Evolutionary conservation across 176 grass and related monocot genomes (phyloP), one percentile per base, ranked within the genome.

Genomic region (Puya raimondii): DNA sequence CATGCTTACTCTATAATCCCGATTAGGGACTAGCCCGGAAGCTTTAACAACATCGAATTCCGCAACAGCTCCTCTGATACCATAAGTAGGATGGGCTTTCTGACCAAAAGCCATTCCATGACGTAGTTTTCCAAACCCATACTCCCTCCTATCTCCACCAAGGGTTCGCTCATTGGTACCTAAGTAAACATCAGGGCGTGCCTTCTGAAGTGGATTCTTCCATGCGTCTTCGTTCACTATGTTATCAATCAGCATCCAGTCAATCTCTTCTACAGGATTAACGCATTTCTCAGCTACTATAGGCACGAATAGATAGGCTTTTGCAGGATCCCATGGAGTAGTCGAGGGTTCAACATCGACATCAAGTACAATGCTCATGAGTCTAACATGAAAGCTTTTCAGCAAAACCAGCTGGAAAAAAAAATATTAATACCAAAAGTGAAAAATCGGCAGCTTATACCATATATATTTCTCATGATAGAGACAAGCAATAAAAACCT

Each of bases 361-460:
- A 75, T 97, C 94, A 75, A 97, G 89, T 66, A 97, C 84, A 77
- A 97, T 90, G 78, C 89, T 97, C 94, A 97, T 97, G 67, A 97
- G 84, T 79, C 94, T 90, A 71, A 97, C 94, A 83, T 97, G 94
- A 88, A 97, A 97, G 80, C 94, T 93, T 80, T 97, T 97, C 66
- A 97, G 80, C 67, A 87, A 76, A 72, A 85, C 72, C 79, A 97
- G 77, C 94, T 97, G 84, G 29, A 80, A 73, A 85, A 73, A 85
- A 71, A 86, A 47, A 65, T 53, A 74, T 48, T 63, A 63, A 20
- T 64, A 64, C 10, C 22, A 65, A 75, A 48, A 47, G 51, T 64
- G 18, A 54, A 22, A 59, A 61, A 61, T 6, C 21, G 7, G 56
- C 5, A 9, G 67, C 1, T 9, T 33, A 77, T 77, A 53, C 12